Evolutionary conservation across 257 asterid genomes (phyloP).

Genomic region (Jaltomata sinuosa): DNA sequence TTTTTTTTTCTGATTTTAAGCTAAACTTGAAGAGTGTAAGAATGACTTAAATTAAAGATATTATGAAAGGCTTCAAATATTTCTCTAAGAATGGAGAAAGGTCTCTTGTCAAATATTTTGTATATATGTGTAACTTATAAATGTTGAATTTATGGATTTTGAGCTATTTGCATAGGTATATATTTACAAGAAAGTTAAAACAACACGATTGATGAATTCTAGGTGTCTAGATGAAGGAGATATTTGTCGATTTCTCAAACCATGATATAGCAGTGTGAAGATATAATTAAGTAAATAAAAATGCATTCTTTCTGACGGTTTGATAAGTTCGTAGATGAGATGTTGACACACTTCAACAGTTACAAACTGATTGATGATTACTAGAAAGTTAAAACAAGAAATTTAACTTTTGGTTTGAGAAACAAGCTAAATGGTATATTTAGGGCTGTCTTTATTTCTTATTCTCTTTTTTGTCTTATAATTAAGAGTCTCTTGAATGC

Average conservation of each 20-base stretch:
- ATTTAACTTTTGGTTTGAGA: background rate
- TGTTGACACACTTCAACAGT: background rate
- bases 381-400: background rate
- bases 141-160: background rate
- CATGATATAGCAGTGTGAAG: background rate
- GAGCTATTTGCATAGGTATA: background rate
- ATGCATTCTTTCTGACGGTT: background rate
- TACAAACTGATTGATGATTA: background rate
- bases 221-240: background rate
- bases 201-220: background rate
- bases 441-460: background rate
- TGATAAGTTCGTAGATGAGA: background rate
- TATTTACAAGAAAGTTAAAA: background rate
- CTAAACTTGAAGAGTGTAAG: constrained; percentile 3
- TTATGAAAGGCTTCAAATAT: background rate
- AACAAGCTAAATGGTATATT: background rate
- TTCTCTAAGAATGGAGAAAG: background rate
- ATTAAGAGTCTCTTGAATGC: background rate
- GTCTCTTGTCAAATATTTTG: background rate
- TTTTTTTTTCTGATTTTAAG: background rate
- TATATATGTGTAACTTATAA: background rate
- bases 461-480: background rate
- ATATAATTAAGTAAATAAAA: background rate
- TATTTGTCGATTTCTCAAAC: background rate
- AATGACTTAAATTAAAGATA: background rate